Conservation (phyloP, 768 basidiomycete species). For the Auriculariales sp. region DNA sequence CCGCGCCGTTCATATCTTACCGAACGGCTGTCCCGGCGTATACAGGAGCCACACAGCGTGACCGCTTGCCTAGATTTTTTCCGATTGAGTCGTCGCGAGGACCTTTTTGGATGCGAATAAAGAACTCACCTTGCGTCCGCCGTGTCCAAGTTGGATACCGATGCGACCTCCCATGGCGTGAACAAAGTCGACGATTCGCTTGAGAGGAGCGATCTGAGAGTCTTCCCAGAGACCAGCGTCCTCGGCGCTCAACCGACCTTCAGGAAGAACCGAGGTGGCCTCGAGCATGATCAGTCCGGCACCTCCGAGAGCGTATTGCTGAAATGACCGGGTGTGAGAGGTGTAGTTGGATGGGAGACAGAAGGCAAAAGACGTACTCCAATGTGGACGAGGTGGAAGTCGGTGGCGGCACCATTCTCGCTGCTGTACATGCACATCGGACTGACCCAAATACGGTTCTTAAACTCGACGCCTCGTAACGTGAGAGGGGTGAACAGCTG, state of each 20-base stretch:
- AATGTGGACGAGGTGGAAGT: slow-evolving; percentile 74
- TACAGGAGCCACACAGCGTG: slow-evolving; percentile 49
- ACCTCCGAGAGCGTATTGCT: slow-evolving; percentile 58
- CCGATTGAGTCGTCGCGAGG: too few relatives aligned
- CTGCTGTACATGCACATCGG: slow-evolving; percentile 80
- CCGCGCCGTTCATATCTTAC: slow-evolving; percentile 17
- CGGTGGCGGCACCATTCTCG: slow-evolving; percentile 59
- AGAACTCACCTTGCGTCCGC: slow-evolving; percentile 63
- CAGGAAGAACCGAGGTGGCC: slow-evolving; percentile 58
- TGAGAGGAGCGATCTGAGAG: slow-evolving; percentile 53
- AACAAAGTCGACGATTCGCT: slow-evolving; percentile 58
- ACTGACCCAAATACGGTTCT: slow-evolving; percentile 60
- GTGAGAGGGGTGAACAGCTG: slow-evolving; percentile 51
- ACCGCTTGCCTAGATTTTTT: too few relatives aligned
- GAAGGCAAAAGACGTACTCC: slow-evolving; percentile 25
- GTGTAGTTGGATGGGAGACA: not conserved
- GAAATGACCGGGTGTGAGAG: not conserved
- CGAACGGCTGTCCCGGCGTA: slow-evolving; percentile 19
- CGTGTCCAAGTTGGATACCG: slow-evolving; percentile 74
- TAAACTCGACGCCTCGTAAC: slow-evolving; percentile 47
- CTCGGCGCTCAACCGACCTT: slow-evolving; percentile 49
- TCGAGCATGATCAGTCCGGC: slow-evolving; percentile 58
- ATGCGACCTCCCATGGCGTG: slow-evolving; percentile 57
- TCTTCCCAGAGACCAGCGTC: slow-evolving; percentile 71
- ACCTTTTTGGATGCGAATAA: too few relatives aligned